Percentiles rank a stretch among this genome's conserved stretches.
These are phyloP conservation scores for Stagonosporopsis rhizophila DNA, from an alignment of 2,329 filamentous ascomycete genomes.

Conservation along the genomic window DNA sequence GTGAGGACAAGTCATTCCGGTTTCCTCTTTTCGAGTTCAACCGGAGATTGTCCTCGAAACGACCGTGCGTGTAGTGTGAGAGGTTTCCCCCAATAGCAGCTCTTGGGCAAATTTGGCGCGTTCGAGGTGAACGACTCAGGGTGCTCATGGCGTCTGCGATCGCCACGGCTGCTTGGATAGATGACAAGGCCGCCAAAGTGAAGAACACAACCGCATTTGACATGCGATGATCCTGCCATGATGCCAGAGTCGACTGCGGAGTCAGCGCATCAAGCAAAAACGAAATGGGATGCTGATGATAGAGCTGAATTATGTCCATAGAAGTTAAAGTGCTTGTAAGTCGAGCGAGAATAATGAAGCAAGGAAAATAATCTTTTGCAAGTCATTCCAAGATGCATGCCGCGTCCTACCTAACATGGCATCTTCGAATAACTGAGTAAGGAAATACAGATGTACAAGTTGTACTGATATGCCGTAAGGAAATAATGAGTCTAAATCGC, in stretches of 20 bases:
- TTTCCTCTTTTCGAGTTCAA: neutral
- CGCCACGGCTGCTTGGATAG: neutral
- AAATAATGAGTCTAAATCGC: slow-evolving; percentile 38
- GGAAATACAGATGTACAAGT: slow-evolving; percentile 40
- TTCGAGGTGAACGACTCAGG: neutral
- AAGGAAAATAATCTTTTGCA: slow-evolving; percentile 32
- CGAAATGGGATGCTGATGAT: neutral
- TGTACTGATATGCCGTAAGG: slow-evolving; percentile 38
- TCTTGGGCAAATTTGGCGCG: neutral
- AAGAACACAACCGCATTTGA: neutral
- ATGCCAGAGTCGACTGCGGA: neutral
- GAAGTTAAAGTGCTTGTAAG: slow-evolving; percentile 31
- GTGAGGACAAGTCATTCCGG: neutral
- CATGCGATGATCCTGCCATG: neutral
- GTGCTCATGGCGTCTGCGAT: slow-evolving; percentile 3
- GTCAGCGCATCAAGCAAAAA: neutral
- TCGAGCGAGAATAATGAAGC: slow-evolving; percentile 10
- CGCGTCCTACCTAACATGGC: slow-evolving; percentile 28
- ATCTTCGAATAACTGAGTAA: slow-evolving; percentile 24
- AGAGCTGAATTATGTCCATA: slow-evolving; percentile 44
- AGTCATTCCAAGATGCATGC: slow-evolving; percentile 28
- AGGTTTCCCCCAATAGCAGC: slow-evolving; percentile 7
- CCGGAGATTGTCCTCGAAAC: slow-evolving; percentile 6
- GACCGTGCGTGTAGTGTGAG: neutral
- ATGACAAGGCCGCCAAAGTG: neutral